phyloP scores from a whole-genome alignment of 345 rosid species.

The Salix purpurea region DNA sequence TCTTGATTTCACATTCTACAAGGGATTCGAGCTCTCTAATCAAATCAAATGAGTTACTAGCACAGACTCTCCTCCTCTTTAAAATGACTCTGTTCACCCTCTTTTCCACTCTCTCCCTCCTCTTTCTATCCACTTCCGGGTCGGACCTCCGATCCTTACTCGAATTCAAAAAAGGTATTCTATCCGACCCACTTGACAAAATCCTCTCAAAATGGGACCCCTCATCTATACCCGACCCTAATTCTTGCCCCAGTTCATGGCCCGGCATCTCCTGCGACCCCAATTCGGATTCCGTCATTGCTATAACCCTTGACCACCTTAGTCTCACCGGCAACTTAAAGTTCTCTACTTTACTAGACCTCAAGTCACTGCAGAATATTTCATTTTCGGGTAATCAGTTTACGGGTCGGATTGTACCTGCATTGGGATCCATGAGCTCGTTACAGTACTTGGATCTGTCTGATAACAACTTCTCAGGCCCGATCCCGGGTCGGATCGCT shows the following conservation, averaged over 20 bases:
- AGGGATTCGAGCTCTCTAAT: not conserved
- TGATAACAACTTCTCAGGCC: conserved; percentile 61
- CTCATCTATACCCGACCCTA: conserved; percentile 28
- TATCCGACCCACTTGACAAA: conserved; percentile 37
- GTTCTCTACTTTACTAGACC: conserved; percentile 52
- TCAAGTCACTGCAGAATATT: conserved; percentile 55
- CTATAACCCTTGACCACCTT: conserved; percentile 53
- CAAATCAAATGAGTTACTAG: not conserved
- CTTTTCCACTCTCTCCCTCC: not conserved
- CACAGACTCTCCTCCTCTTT: not conserved
- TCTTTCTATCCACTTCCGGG: conserved; percentile 10
- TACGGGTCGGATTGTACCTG: conserved; percentile 82
- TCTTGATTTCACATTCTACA: not conserved
- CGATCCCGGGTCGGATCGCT: conserved; percentile 79
- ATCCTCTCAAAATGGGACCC: conserved; percentile 43
- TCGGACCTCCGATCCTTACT: conserved; percentile 61
- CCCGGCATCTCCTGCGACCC: conserved; percentile 67
- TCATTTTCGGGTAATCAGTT: conserved; percentile 70
- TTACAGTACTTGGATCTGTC: conserved; percentile 86
- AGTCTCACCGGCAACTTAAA: conserved; percentile 73
- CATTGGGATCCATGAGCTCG: conserved; percentile 57
- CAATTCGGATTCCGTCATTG: conserved; percentile 38
- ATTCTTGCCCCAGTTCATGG: conserved; percentile 53
- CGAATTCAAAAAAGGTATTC: conserved; percentile 88
- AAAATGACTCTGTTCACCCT: not conserved